Base-by-base conservation (phyloP, 257 asterid genomes). In the Rauvolfia tetraphylla region DNA sequence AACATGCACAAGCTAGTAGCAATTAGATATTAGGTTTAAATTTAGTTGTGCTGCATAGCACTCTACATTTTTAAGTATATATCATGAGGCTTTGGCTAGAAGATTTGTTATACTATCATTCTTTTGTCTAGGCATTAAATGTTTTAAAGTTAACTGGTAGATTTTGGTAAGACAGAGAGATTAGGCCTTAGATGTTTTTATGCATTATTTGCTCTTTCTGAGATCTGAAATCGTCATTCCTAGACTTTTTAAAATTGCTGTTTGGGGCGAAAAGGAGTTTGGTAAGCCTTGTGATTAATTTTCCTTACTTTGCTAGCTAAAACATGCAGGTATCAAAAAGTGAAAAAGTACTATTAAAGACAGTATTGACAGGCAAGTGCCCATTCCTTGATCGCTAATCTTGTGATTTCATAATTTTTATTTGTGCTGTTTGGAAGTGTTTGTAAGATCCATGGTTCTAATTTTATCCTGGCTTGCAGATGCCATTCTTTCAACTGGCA, bases 261-360 rank as follows among this genome's bases (percentile, higher is more conserved):
- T 71, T 31, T 31, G 7, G 13, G 6, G 53, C 2, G 0, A 18
- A 39, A 1, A 59, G 8, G n/a, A 38, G 27, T 57, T 62, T 59
- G 75, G 80, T 74, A 23, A 22, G 38, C 14, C 38, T 2, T 44
- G 54, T 62, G 4, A 41, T 0, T 12, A 17, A 72, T 79, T 34
- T 71, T 62, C 62, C 81, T 73, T 71, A 72, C 74, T 49, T 46
- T 73, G 59, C 31, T 70, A 41, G 38, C 42, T 75, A 72, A 75
- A 82, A 79, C 77, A 11, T 81, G 81, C 89, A 89, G 96, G 82
- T 75, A 61, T 31, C 85, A 59, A 77, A 51, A 80, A 84, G 79
- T 69, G 84, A 87, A 51, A 79, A 85, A 76, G 84, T 75, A 70
- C 58, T 85, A 67, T 68, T 85, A 62, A 76, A 83, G 82, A 76